Evolutionary conservation across 192 early-diverging fungal genomes (phyloP), one percentile per base, ranked within the genome.

Genomic region (Powellomyces hirtus): DNA sequence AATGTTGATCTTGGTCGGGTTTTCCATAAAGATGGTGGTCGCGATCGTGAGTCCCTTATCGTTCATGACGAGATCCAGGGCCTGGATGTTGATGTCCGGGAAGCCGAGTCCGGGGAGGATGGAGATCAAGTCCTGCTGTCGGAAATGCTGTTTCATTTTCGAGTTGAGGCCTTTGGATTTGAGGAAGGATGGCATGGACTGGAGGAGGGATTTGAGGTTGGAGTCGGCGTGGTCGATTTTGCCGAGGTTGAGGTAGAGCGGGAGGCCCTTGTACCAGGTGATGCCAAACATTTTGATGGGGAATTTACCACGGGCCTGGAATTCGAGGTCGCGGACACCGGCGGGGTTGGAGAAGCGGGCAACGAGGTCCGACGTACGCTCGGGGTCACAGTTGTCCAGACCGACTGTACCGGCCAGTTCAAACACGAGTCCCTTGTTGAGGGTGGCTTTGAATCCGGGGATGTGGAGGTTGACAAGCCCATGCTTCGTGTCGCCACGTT

Each of bases 251-350:
- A 73, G 34, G 59, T 76, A 73, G 24, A 79, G 44, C 27, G 74
- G 71, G 10, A 79, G 50, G 11, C 49, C 53, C n/a, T 59, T 63
- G 71, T 79, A 79, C 27, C 65, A 49, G 20, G 74, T 72, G 59
- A 79, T 70, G 1, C 78, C 78, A 57, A 70, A 76, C 53, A 73
- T 29, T 56, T 26, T 66, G 44, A 76, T 62, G 18, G 76, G 68
- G 24, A 72, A 69, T 51, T 59, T 58, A 29, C 64, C 64, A n/a
- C 65, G 36, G 16, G 27, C 58, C 59, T 75, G 63, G 58, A 64
- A 33, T 31, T 71, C 57, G 52, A 71, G 10, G 38, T 66, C 58
- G 35, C 44, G 59, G 26, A 69, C 14, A 33, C 64, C 57, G n/a
- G 26, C 65, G n/a, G 33, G 24, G 18, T 57, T 52, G 10, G 72